Evolutionary conservation across 1,284 basidiomycete genomes (phyloP), one percentile per base, ranked within the genome.

Genomic region (Meira miltonrushii): DNA sequence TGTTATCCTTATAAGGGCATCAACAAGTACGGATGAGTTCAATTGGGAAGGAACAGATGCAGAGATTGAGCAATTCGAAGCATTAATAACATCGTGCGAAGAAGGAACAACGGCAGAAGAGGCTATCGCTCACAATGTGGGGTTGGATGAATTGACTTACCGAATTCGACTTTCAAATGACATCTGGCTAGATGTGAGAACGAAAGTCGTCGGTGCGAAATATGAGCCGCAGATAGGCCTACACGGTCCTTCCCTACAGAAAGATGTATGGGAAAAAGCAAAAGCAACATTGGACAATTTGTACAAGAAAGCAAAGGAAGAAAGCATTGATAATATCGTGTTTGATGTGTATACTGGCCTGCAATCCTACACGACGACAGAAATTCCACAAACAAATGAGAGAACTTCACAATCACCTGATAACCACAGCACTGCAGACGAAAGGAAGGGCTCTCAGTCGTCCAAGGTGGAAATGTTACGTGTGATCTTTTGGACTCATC

Each of bases 401-500:
- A 17, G 3, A 25, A 5, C n/a, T 7, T 33, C 39, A 37, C 17
- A 55, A 49, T 13, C 15, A 6, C 7, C 41, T 55, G 17, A 7
- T 15, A 52, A 55, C 10, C 17, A 19, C 9, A 19, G n/a, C n/a
- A n/a, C n/a, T 12, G 41, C 39, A 8, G 54, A 9, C 8, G 39
- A n/a, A 21, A n/a, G 9, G 4, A 39, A 23, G 39, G 10, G 7
- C 5, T 10, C 41, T 39, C 50, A 28, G 28, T 28, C 17, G 9
- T 4, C 23, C 9, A 25, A 53, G 23, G 50, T 53, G n/a, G 19
- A 21, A 12, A 53, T 53, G 50, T 39, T 33, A 39, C 17, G 50
- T 13, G 50, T 53, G 13, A 53, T 53, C 50, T 53, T 53, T 41
- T 53, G 50, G 50, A 53, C 28, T 38, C 50, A 28, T 53, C 69